Conservation (phyloP, 257 asterid species). For the Fraxinus excelsior region DNA sequence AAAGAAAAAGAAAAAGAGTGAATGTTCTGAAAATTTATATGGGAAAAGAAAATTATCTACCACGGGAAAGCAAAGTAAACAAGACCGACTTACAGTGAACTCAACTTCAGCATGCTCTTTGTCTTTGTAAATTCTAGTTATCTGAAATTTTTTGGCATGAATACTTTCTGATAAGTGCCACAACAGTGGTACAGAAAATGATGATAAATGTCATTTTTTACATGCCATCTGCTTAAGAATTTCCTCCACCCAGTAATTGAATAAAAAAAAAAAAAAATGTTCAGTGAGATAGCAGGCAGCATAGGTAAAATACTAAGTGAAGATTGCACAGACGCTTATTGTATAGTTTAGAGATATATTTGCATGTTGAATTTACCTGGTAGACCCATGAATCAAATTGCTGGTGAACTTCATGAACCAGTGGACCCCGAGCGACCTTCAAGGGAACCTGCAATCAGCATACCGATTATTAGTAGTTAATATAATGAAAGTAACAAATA, state of each 20-base stretch:
- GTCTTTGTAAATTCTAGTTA: constrained; percentile 69
- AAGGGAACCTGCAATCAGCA: constrained; percentile 53
- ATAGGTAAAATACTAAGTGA: not conserved
- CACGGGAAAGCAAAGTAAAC: not conserved
- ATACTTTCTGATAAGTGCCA: not conserved
- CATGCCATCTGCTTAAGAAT: not conserved
- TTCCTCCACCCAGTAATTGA: not conserved
- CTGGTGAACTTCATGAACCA: constrained; percentile 85
- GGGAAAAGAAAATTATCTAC: not conserved
- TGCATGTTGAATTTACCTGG: constrained; percentile 49
- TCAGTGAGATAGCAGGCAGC: not conserved
- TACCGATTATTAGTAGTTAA: not conserved
- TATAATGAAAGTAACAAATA: not conserved
- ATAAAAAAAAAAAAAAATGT: too few species aligned
- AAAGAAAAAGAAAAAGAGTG: not conserved
- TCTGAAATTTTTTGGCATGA: constrained; percentile 40
- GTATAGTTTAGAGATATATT: not conserved
- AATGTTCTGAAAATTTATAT: not conserved
- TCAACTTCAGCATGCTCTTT: constrained; percentile 88
- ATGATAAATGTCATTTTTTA: not conserved
- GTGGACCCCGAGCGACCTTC: constrained; percentile 66
- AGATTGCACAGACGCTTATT: not conserved
- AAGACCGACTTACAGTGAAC: constrained; percentile 62
- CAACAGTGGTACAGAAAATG: not conserved
- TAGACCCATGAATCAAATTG: constrained; percentile 73